phyloP scores from a whole-genome alignment of 2,329 filamentous ascomycete genomes.

The Sporothrix brunneoviolacea region DNA sequence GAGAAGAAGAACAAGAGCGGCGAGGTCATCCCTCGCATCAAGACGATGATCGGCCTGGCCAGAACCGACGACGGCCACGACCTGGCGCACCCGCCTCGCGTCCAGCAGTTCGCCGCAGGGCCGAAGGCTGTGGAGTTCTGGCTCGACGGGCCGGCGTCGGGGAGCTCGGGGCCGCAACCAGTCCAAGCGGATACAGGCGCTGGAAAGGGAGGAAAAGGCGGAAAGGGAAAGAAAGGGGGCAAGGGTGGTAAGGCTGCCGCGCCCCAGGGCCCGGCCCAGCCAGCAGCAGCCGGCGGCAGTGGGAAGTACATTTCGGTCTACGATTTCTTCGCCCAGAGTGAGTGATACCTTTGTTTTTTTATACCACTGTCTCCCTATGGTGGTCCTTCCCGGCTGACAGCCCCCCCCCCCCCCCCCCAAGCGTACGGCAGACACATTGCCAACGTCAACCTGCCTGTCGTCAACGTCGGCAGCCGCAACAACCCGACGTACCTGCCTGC shows the following conservation, averaged over 20 bases:
- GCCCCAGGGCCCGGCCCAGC: slow-evolving; percentile 1
- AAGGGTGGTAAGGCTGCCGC: not conserved
- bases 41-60: slow-evolving; percentile 32
- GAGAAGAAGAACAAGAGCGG: slow-evolving; percentile 28
- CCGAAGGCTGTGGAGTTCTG: slow-evolving; percentile 51
- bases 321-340: slow-evolving; percentile 41
- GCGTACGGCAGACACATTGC: slow-evolving; percentile 30
- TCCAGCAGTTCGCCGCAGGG: slow-evolving; percentile 34
- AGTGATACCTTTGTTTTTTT: slow-evolving; percentile 18
- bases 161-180: slow-evolving; percentile 2
- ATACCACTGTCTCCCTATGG: too few relatives aligned
- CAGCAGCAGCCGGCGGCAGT: slow-evolving; percentile 19
- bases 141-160: slow-evolving; percentile 25
- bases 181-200: too few relatives aligned
- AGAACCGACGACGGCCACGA: slow-evolving; percentile 27
- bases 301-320: slow-evolving; percentile 44
- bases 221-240: not conserved
- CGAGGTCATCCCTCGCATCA: slow-evolving; percentile 28
- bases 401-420: slow-evolving; percentile 15
- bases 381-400: too few relatives aligned
- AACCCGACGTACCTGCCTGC: slow-evolving; percentile 52
- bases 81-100: slow-evolving; percentile 22
- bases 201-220: not conserved
- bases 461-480: slow-evolving; percentile 52
- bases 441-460: slow-evolving; percentile 37